Base-by-base conservation (phyloP, 139 green algal species). In the Zygnema cylindricum region DNA sequence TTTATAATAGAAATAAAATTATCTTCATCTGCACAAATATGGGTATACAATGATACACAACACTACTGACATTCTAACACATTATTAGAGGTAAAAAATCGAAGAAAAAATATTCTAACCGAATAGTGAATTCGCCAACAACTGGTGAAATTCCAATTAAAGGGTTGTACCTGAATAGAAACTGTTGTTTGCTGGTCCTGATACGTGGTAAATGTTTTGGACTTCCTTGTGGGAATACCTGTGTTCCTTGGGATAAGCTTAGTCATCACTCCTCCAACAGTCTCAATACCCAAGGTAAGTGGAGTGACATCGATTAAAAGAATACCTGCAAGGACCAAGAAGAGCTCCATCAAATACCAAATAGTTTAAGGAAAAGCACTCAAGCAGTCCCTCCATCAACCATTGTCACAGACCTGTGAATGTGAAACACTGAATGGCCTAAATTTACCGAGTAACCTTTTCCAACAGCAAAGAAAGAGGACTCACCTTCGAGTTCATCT, bases 201-300 rank as follows among this genome's bases (percentile, higher is more conserved):
- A 95, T 98, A 99, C 21, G 98, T 99, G 88, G 97, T 98, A 95
- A 99, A 99, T 38, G 94, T 95, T 95, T 99, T 96, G 38, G 89
- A 95, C 95, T 99, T 99, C 95, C 99, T 99, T 88, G 97, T 99
- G 82, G 98, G 98, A 69, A 95, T 95, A 40, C 92, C 90, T 0
- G 93, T 95, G 88, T 95, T 95, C 21, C 93, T 73, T 1, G 91
- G 87, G 77, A 95, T 95, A 41, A 95, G 86, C 81, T 94, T 95
- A 16, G 93, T 95, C 91, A 95, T 93, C 3, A 94, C 89, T n/a
- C 93, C 93, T 0, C 93, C 93, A 21, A 94, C 93, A 7, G 92
- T 95, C 82, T 94, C 89, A 82, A 95, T 94, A 25, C 93, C 93
- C 49, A 93, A 89, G 0, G 93, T 94, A 32, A 95, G 76, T 1